Conservation (phyloP, 2,329 filamentous ascomycete genomes). For the Fusarium falciforme region DNA sequence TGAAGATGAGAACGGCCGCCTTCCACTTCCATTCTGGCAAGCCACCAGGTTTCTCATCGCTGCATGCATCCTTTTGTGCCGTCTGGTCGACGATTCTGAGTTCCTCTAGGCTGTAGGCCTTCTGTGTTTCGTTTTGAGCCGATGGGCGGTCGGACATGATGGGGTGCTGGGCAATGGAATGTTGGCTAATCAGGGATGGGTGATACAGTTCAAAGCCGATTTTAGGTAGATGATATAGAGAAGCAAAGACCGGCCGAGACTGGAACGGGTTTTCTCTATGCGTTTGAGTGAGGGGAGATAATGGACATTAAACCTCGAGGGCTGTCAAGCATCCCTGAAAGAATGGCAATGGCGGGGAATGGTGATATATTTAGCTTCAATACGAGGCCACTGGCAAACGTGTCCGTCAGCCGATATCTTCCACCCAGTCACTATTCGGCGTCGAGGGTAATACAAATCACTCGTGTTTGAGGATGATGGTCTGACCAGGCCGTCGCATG, state of each 20-base stretch:
- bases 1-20: neutral
- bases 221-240: neutral
- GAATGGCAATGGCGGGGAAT: neutral
- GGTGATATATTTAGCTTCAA: neutral
- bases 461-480: neutral
- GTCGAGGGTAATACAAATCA: neutral
- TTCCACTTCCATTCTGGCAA: neutral
- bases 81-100: neutral
- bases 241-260: neutral
- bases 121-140: neutral
- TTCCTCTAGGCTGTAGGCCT: neutral
- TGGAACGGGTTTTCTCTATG: neutral
- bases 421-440: neutral
- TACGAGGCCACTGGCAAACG: neutral
- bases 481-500: neutral
- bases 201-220: neutral
- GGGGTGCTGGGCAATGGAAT: neutral
- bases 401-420: neutral
- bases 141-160: neutral
- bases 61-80: neutral
- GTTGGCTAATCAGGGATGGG: neutral
- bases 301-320: neutral
- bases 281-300: neutral
- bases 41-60: neutral
- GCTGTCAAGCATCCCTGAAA: neutral